Evolutionary conservation across 805 yeast genomes (phyloP).

Genomic region (Saturnispora kantuleensis): DNA sequence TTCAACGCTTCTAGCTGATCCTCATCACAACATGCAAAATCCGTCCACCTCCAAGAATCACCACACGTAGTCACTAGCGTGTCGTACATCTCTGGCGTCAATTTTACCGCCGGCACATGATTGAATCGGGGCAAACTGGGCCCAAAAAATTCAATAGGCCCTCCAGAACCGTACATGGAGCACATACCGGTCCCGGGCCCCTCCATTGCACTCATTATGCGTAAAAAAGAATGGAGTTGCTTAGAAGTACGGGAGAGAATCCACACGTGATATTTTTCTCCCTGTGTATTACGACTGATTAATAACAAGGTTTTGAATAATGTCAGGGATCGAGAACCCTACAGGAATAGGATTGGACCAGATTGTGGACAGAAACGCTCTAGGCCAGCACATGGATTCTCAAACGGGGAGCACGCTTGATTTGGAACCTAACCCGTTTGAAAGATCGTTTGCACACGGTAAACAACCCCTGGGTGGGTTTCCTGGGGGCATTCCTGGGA

Average conservation of each 20-base stretch:
- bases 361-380: no score
- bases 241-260: no score
- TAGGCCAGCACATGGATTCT: no score
- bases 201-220: not conserved
- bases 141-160: constrained; percentile 73
- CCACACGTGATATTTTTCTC: no score
- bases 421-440: constrained; percentile 91
- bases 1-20: constrained; percentile 51
- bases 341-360: no score
- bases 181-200: constrained; percentile 37
- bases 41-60: constrained; percentile 40
- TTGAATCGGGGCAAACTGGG: constrained; percentile 70
- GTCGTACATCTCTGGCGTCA: constrained; percentile 34
- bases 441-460: constrained; percentile 63
- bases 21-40: constrained; percentile 58
- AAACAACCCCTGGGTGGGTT: constrained; percentile 4
- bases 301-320: no score
- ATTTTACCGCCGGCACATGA: constrained; percentile 37
- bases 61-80: constrained; percentile 63
- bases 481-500: not conserved
- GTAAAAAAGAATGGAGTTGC: not conserved
- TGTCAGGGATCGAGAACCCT: no score
- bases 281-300: no score
- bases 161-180: constrained; percentile 55
- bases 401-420: constrained; percentile 19